Percentiles rank a stretch among this genome's conserved stretches.
Evolutionary conservation across 2,329 filamentous ascomycete genomes (phyloP).

Genomic region (Pseudogymnoascus sp.): DNA sequence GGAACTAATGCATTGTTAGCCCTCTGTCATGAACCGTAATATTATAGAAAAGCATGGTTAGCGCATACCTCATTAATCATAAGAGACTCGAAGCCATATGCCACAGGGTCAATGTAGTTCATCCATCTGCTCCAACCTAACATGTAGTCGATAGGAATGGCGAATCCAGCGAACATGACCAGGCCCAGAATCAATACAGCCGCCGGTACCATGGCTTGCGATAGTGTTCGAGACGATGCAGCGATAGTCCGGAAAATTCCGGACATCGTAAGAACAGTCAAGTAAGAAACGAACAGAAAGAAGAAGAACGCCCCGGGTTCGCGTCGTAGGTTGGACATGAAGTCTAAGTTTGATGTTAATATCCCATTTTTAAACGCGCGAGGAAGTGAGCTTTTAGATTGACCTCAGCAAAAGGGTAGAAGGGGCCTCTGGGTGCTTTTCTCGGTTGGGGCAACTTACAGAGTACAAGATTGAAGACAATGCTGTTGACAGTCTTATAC

Average conservation of each 20-base stretch:
- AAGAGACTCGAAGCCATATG: conserved; percentile 63
- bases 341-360: conserved; percentile 33
- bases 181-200: conserved; percentile 40
- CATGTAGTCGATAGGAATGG: conserved; percentile 57
- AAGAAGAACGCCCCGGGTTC: conserved; percentile 74
- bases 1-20: conserved; percentile 38
- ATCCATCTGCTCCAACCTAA: conserved; percentile 59
- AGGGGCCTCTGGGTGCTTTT: conserved; percentile 61
- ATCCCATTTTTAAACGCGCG: conserved; percentile 48
- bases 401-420: conserved; percentile 37
- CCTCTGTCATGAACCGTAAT: background rate
- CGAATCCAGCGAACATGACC: conserved; percentile 47
- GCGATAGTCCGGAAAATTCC: conserved; percentile 81
- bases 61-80: conserved; percentile 63
- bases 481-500: conserved; percentile 65
- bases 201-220: conserved; percentile 56
- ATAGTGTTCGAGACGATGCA: conserved; percentile 65
- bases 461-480: conserved; percentile 69
- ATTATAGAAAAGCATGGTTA: conserved; percentile 6
- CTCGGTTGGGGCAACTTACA: conserved; percentile 78
- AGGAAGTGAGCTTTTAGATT: conserved; percentile 72
- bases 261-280: conserved; percentile 49
- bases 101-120: conserved; percentile 60
- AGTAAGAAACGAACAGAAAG: conserved; percentile 40
- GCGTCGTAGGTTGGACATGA: conserved; percentile 68